Evolutionary conservation across 2,329 filamentous ascomycete species (phyloP), one percentile per base, ranked within the genome.

Genomic region (Bipolaris gigantea): DNA sequence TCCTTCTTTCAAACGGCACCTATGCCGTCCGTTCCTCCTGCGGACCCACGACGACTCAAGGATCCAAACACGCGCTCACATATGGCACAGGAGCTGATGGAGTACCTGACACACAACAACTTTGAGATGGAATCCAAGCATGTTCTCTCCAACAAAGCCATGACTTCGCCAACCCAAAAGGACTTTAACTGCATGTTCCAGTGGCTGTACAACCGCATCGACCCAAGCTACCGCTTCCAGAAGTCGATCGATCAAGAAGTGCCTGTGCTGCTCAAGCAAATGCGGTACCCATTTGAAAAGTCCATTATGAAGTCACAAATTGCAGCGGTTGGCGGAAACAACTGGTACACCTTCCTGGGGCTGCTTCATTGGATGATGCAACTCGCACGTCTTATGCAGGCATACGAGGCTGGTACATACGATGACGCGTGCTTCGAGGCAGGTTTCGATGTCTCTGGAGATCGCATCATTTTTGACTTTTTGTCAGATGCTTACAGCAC

Each of bases 331-430:
- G 94, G 94, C 61, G 93, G 92, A 2, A 92, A 96, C 75, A 97
- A 97, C 71, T 99, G 94, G 94, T 89, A 89, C 58, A 94, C 91
- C 0, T 97, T 99, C 68, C 80, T 99, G 11, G 94, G 92, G 0
- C 80, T 99, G 72, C 81, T 99, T 46, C 92, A 99, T 77, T 99
- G 94, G 94, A 93, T 99, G 86, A 96, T 99, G 93, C 92, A 97
- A 75, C 80, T 99, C 47, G 90, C 91, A 4, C 88, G 93, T 64
- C 96, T 97, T 88, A 85, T 97, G 69, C 92, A 97, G 58, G 84
- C 89, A 19, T 97, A 92, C 70, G 80, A 85, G 1, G 75, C 79
- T 50, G 88, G 92, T 54, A 85, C 86, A 42, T 99, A 96, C 73
- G 92, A 97, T 62, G 89, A 96, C 48, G 92, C 92, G 1, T 97